Evolutionary conservation across 345 rosid genomes (phyloP).

Genomic region (Populus davidiana): DNA sequence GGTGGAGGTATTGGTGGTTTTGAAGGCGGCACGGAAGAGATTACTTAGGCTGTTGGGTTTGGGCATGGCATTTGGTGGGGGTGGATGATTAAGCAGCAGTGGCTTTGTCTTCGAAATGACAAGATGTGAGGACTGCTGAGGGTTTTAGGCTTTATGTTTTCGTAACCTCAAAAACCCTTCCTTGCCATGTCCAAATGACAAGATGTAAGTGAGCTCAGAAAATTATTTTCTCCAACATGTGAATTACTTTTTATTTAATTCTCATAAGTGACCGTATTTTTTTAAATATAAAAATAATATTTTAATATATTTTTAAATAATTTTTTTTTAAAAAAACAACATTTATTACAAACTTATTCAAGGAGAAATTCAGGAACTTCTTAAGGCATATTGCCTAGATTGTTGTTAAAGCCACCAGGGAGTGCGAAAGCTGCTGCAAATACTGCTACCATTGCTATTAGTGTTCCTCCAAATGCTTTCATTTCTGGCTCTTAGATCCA

Average conservation of each 20-base stretch:
- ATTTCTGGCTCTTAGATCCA: neutral
- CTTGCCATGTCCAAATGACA: too few species aligned
- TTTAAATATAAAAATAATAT: too few species aligned
- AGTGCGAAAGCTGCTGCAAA: neutral
- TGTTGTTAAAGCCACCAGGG: neutral
- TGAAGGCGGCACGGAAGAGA: constrained; percentile 21
- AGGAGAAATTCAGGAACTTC: too few species aligned
- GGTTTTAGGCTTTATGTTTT: neutral
- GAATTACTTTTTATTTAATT: too few species aligned
- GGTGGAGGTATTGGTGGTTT: neutral
- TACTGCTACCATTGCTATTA: neutral
- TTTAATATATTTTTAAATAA: too few species aligned
- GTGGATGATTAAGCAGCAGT: neutral
- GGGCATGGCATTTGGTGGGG: constrained; percentile 35
- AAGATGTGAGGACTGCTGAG: neutral
- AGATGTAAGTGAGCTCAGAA: too few species aligned
- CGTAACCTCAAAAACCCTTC: neutral
- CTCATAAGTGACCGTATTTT: too few species aligned
- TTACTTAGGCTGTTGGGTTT: constrained; percentile 22
- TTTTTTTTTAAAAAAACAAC: too few species aligned
- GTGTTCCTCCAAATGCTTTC: neutral
- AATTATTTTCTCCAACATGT: too few species aligned
- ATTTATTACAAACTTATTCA: too few species aligned
- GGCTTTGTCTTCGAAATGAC: neutral
- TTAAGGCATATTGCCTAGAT: neutral